A percentile compares a stretch with the other conserved stretches of the same genome.
phyloP scores from a whole-genome alignment of 805 yeast genomes.

The Cyberlindnera xylosilytica region DNA sequence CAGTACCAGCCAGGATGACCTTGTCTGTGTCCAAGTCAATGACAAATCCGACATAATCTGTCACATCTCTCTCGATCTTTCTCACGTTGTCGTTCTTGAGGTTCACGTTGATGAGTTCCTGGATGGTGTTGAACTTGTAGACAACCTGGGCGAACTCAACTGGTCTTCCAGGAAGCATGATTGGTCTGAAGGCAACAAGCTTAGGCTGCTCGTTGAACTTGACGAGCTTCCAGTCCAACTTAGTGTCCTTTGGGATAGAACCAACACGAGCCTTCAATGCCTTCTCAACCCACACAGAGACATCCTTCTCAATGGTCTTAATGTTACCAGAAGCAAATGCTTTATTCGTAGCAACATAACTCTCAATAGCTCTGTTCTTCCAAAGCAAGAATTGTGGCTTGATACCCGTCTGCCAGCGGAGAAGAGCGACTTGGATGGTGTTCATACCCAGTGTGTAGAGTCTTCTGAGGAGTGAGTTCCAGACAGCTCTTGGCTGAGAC shows the following conservation, averaged over 20 bases:
- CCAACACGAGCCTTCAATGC: constrained; percentile 51
- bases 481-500: constrained; percentile 38
- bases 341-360: constrained; percentile 72
- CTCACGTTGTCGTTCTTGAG: constrained; percentile 42
- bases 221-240: constrained; percentile 73
- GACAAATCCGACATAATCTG: constrained; percentile 59
- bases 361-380: constrained; percentile 83
- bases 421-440: constrained; percentile 62
- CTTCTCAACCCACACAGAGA: constrained; percentile 62
- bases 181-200: constrained; percentile 64
- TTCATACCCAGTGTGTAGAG: constrained; percentile 62
- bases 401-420: constrained; percentile 64
- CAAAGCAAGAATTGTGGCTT: constrained; percentile 71
- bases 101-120: constrained; percentile 50
- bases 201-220: constrained; percentile 72
- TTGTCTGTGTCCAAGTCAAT: constrained; percentile 59
- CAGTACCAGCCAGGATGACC: constrained; percentile 59
- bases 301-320: constrained; percentile 38
- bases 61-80: constrained; percentile 48
- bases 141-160: constrained; percentile 56
- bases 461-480: constrained; percentile 53
- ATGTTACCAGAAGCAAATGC: constrained; percentile 68
- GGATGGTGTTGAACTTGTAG: constrained; percentile 61
- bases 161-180: constrained; percentile 56
- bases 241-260: constrained; percentile 53